Evolutionary conservation across 345 rosid species (phyloP).

Genomic region (Eucalyptus pumila): DNA sequence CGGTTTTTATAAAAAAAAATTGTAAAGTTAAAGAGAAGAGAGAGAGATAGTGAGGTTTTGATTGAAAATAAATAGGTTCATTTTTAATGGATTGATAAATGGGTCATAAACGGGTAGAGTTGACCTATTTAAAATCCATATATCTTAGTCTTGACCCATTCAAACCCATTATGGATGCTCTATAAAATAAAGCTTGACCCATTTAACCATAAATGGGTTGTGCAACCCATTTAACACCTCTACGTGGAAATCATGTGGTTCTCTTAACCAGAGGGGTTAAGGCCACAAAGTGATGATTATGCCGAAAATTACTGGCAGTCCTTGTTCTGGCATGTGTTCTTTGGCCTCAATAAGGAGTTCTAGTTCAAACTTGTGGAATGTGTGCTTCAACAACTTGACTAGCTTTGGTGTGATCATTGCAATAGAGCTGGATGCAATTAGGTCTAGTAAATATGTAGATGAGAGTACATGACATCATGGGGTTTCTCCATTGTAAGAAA

Average conservation of each 20-base stretch:
- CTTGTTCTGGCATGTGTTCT: background rate
- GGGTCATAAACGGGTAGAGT: too few species aligned
- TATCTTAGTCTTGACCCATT: too few species aligned
- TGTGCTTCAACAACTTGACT: background rate
- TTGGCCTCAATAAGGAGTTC: background rate
- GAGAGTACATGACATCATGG: background rate
- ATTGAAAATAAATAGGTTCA: too few species aligned
- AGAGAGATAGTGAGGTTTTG: too few species aligned
- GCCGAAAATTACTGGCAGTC: background rate
- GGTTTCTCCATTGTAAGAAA: background rate
- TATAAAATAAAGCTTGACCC: too few species aligned
- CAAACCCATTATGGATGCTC: too few species aligned
- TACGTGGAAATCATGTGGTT: background rate
- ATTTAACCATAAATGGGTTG: too few species aligned
- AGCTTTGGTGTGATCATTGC: background rate
- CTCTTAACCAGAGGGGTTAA: background rate
- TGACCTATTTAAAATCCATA: too few species aligned
- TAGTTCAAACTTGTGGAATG: background rate
- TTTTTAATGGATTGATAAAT: too few species aligned
- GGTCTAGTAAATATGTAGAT: background rate
- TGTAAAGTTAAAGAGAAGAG: too few species aligned
- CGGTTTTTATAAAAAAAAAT: too few species aligned
- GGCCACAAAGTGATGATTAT: background rate
- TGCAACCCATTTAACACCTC: too few species aligned
- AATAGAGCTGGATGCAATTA: background rate